Evolutionary conservation across 2,329 filamentous ascomycete species (phyloP).

Genomic region (Tolypocladium guangdongense): DNA sequence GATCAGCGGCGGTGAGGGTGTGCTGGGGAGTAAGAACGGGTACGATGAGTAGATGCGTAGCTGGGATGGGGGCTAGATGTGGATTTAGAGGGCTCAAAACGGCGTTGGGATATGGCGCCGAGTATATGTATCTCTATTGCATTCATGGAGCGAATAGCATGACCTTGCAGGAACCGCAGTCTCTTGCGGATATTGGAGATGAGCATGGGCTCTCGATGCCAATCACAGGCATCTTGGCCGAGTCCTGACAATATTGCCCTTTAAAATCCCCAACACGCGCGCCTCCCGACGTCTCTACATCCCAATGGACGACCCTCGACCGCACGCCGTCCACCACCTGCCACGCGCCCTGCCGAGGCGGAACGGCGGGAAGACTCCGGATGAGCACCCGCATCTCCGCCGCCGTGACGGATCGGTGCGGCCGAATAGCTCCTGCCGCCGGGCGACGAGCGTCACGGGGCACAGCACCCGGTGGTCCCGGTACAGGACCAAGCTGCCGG

Average conservation of each 20-base stretch:
- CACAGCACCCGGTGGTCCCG: too few species aligned
- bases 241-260: neutral
- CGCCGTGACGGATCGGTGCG: too few species aligned
- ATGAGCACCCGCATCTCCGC: too few species aligned
- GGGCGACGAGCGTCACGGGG: too few species aligned
- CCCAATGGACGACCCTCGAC: neutral
- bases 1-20: constrained; percentile 33
- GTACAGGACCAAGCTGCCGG: too few species aligned
- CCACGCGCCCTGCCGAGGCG: too few species aligned
- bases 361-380: too few species aligned
- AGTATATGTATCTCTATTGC: neutral
- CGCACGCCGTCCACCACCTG: too few species aligned
- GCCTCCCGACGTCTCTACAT: neutral
- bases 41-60: constrained; percentile 11
- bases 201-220: neutral
- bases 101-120: neutral
- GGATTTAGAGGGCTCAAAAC: neutral
- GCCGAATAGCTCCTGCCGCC: too few species aligned
- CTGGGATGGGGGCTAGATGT: neutral
- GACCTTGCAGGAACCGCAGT: neutral
- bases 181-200: neutral
- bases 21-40: constrained; percentile 36
- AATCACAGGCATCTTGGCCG: neutral
- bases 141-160: neutral
- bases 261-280: neutral